Evolutionary conservation across 371 early-diverging fungal species (phyloP).

Genomic region (Syncephalastrum monosporum): DNA sequence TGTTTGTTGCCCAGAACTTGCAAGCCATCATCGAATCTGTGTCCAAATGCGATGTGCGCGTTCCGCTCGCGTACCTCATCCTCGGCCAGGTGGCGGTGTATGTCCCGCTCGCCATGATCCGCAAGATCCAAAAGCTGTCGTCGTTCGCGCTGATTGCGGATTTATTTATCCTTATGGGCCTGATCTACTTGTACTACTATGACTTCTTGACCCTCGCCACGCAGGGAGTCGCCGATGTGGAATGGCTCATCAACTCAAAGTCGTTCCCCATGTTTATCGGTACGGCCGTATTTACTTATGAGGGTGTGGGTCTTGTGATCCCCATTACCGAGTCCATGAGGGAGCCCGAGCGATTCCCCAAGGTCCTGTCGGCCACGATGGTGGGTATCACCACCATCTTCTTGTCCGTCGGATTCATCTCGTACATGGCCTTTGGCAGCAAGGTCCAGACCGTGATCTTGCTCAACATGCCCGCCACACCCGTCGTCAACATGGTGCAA

Average conservation of each 20-base stretch:
- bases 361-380: constrained; percentile 70
- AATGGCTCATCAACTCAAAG: constrained; percentile 63
- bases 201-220: constrained; percentile 59
- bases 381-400: constrained; percentile 69
- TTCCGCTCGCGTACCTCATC: constrained; percentile 55
- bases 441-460: constrained; percentile 78
- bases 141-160: constrained; percentile 81
- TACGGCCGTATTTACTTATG: constrained; percentile 87
- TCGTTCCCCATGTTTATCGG: constrained; percentile 84
- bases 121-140: constrained; percentile 78
- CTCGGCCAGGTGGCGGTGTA: constrained; percentile 70
- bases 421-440: constrained; percentile 80
- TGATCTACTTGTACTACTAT: constrained; percentile 74
- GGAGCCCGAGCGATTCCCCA: constrained; percentile 76
- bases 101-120: constrained; percentile 79
- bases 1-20: constrained; percentile 83
- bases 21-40: constrained; percentile 66
- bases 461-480: constrained; percentile 71
- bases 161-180: constrained; percentile 78
- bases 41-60: constrained; percentile 49
- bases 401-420: constrained; percentile 70
- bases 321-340: constrained; percentile 76
- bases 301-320: constrained; percentile 82
- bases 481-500: constrained; percentile 64
- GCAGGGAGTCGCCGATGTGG: constrained; percentile 61